Conservation (phyloP, 2,329 filamentous ascomycete genomes). For the Aspergillus sp. region DNA sequence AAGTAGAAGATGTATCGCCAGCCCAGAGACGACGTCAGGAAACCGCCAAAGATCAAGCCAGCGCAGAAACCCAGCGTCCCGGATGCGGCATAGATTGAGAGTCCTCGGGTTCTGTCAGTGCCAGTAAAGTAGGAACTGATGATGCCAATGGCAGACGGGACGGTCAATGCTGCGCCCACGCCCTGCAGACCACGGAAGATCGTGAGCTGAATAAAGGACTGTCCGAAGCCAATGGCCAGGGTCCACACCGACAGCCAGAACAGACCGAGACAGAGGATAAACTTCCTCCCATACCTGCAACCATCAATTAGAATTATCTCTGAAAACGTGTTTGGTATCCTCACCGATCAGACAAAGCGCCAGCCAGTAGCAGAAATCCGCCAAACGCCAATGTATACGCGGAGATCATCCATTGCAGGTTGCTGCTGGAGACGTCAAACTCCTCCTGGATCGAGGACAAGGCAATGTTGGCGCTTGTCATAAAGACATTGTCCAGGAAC, state of each 20-base stretch:
- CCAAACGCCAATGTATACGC: conserved; percentile 43
- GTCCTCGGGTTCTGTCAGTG: conserved; percentile 35
- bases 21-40: conserved; percentile 37
- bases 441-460: conserved; percentile 41
- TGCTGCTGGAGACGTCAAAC: conserved; percentile 31
- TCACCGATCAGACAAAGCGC: conserved; percentile 34
- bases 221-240: conserved; percentile 37
- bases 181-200: conserved; percentile 46
- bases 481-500: conserved; percentile 45
- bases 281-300: conserved; percentile 35
- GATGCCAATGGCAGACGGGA: conserved; percentile 48
- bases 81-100: conserved; percentile 40
- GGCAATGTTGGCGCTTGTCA: conserved; percentile 43
- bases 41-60: conserved; percentile 40
- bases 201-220: conserved; percentile 40
- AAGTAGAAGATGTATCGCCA: conserved; percentile 42
- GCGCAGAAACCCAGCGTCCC: conserved; percentile 41
- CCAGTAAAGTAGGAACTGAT: conserved; percentile 43
- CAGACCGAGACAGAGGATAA: conserved; percentile 39
- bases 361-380: conserved; percentile 32
- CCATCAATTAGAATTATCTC: background rate
- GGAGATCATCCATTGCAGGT: conserved; percentile 43
- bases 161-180: conserved; percentile 46
- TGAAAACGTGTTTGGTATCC: background rate
- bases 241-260: conserved; percentile 36